These are phyloP conservation scores for Berberis thunbergii DNA, from an alignment of 164 flowering plant species.

Conservation along the genomic window DNA sequence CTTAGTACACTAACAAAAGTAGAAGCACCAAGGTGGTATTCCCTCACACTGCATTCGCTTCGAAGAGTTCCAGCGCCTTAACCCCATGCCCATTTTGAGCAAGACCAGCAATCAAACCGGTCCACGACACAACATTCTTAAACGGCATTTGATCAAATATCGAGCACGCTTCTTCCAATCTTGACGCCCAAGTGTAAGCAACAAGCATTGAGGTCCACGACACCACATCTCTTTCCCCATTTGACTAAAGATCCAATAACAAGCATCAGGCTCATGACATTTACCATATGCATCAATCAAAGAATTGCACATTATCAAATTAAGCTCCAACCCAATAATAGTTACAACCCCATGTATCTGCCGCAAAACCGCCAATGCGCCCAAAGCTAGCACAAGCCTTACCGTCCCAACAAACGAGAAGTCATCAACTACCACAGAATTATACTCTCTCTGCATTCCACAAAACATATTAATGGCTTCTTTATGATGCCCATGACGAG, in stretches of 20 bases:
- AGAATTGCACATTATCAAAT: slow-evolving; percentile 40
- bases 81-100: slow-evolving; percentile 33
- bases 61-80: slow-evolving; percentile 38
- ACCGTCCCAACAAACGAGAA: slow-evolving; percentile 39
- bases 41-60: slow-evolving; percentile 37
- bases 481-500: slow-evolving; percentile 29
- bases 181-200: slow-evolving; percentile 29
- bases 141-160: slow-evolving; percentile 42
- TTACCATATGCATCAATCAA: slow-evolving; percentile 61
- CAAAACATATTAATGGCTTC: slow-evolving; percentile 30
- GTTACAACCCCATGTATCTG: slow-evolving; percentile 46
- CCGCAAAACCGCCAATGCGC: slow-evolving; percentile 21
- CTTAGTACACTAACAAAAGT: slow-evolving; percentile 48
- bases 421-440: slow-evolving; percentile 28
- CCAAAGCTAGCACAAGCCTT: slow-evolving; percentile 37
- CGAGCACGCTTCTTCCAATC: slow-evolving; percentile 33
- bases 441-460: slow-evolving; percentile 20
- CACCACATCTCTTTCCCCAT: slow-evolving; percentile 49
- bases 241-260: slow-evolving; percentile 23
- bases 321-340: slow-evolving; percentile 33
- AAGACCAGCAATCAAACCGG: slow-evolving; percentile 43
- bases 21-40: slow-evolving; percentile 24
- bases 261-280: slow-evolving; percentile 30
- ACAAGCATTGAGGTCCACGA: slow-evolving; percentile 65
- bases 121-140: slow-evolving; percentile 50